These are phyloP conservation scores for Bauhinia variegata DNA, from an alignment of 306 rosid species.

Conservation along the genomic window DNA sequence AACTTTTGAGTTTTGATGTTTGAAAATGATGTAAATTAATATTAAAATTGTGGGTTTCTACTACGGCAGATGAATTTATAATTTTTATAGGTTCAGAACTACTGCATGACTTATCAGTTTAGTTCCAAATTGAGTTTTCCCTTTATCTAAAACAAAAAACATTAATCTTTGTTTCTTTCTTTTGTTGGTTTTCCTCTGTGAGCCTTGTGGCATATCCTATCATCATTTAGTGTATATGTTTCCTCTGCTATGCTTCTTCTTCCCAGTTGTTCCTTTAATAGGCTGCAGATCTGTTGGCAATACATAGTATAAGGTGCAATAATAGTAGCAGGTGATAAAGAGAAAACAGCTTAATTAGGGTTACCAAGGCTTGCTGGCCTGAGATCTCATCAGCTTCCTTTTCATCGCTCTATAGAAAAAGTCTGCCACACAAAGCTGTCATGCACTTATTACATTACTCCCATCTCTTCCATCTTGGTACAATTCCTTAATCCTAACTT, in stretches of 20 bases:
- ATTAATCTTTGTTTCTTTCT: background rate
- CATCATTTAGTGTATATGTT: background rate
- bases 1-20: background rate
- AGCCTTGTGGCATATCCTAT: slow-evolving; percentile 12
- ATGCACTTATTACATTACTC: slow-evolving; percentile 47
- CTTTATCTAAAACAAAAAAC: background rate
- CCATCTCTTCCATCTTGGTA: slow-evolving; percentile 39
- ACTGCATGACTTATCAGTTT: background rate
- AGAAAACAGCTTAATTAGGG: background rate
- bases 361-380: slow-evolving; percentile 40
- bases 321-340: no score
- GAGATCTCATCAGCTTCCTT: slow-evolving; percentile 48
- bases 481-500: slow-evolving; percentile 34
- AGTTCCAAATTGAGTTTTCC: slow-evolving; percentile 6
- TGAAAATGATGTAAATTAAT: background rate
- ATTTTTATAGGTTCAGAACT: background rate
- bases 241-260: slow-evolving; percentile 28
- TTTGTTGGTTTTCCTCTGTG: slow-evolving; percentile 23
- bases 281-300: no score
- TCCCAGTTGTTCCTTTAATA: slow-evolving; percentile 23
- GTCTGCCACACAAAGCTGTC: slow-evolving; percentile 49
- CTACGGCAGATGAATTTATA: background rate
- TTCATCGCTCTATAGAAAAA: no score
- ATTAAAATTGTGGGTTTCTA: slow-evolving; percentile 1
- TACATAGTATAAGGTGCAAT: no score